Evolutionary conservation across 768 basidiomycete genomes (phyloP).

Genomic region (Obba rivulosa): DNA sequence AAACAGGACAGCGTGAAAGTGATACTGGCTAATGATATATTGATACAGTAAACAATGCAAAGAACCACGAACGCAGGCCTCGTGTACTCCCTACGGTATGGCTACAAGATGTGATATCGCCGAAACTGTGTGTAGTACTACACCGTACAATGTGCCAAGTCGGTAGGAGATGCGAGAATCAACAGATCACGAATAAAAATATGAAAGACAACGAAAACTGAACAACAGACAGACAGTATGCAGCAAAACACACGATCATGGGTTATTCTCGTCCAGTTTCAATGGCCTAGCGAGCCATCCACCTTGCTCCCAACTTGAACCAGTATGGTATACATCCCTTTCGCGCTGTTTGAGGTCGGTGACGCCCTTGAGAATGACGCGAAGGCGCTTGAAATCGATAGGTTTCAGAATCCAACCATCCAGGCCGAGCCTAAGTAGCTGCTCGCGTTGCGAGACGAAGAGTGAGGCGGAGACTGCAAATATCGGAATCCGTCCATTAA

Average conservation of each 20-base stretch:
- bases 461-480: conserved; percentile 81
- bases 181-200: not conserved
- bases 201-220: not conserved
- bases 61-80: no score
- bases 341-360: conserved; percentile 45
- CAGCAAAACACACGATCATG: not conserved
- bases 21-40: no score
- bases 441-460: conserved; percentile 47
- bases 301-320: conserved; percentile 56
- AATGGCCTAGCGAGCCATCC: conserved; percentile 44
- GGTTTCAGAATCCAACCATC: conserved; percentile 87
- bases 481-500: conserved; percentile 69
- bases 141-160: not conserved
- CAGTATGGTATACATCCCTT: conserved; percentile 45
- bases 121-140: not conserved
- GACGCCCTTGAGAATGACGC: conserved; percentile 53
- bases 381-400: conserved; percentile 68
- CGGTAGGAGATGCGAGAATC: not conserved
- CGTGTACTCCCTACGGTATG: not conserved
- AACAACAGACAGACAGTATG: not conserved
- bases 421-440: conserved; percentile 51
- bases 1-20: no score
- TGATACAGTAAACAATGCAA: no score
- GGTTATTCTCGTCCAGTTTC: not conserved
- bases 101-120: not conserved